phyloP scores from a whole-genome alignment of 495 filamentous ascomycete genomes.

The Chlorociboria aeruginascens region DNA sequence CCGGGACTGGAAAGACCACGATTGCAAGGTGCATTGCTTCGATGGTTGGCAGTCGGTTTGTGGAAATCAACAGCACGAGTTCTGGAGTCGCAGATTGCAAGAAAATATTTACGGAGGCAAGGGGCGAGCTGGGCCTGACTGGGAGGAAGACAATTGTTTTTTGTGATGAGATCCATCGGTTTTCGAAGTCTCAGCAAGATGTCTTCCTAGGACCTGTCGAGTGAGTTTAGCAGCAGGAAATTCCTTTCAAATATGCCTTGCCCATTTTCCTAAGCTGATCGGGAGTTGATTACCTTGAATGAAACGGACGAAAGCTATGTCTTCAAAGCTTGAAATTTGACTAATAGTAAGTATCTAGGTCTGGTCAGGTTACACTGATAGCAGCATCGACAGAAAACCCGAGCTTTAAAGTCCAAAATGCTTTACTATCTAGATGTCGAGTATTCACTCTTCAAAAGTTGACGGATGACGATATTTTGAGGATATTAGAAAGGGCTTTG shows the following conservation, averaged over 20 bases:
- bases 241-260: too few relatives aligned
- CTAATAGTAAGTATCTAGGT: conserved; percentile 10
- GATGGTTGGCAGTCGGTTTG: conserved; percentile 68
- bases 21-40: conserved; percentile 90
- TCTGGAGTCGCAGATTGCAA: conserved; percentile 87
- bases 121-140: conserved; percentile 67
- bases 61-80: conserved; percentile 93
- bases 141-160: conserved; percentile 92
- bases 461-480: conserved; percentile 51
- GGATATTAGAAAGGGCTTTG: conserved; percentile 66
- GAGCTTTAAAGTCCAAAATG: conserved; percentile 83
- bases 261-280: too few relatives aligned
- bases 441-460: conserved; percentile 78
- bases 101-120: conserved; percentile 81
- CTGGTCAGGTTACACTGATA: conserved; percentile 81
- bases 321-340: too few relatives aligned
- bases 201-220: conserved; percentile 92
- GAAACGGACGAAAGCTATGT: too few relatives aligned
- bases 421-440: conserved; percentile 78
- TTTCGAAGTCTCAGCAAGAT: conserved; percentile 89
- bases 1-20: conserved; percentile 93
- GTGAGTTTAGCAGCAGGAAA: background rate
- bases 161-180: conserved; percentile 94
- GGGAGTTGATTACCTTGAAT: too few relatives aligned
- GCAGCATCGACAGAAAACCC: conserved; percentile 97